Base-by-base conservation (phyloP, 768 basidiomycete genomes). In the Boletales sp. region DNA sequence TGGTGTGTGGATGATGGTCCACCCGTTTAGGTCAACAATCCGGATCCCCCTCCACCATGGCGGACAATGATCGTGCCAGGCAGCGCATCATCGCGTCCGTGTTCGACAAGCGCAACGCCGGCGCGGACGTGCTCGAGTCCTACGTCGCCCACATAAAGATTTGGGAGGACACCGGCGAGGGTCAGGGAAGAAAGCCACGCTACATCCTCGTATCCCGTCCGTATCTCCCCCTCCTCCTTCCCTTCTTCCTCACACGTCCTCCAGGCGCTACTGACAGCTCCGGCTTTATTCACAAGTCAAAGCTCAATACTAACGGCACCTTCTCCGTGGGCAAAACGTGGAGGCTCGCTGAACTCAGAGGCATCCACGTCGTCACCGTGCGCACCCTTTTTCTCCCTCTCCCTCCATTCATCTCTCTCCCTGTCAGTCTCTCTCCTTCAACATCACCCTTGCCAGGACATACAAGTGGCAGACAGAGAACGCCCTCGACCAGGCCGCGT, bases 241-340 rank as follows among this genome's bases (percentile, higher is more conserved):
- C 8, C 0, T 8, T 10, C 49, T 15, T 18, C 8, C 53, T 58
- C 13, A 61, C 40, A 28, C 5, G 4, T 11, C 43, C 40, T 4
- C 40, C 41, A 88, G 87, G 84, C 72, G 74, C 83, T 4, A 72
- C 65, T 52, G 79, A 79, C 56, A 82, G 83, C 21, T 70, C 74
- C 41, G 85, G 85, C 1, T 82, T 84, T 66, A 80, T 99, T 17
- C 94, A 99, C 79, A 99, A 99, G 71, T 93, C 94, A 2, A 98
- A 98, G 72, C 73, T 91, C 56, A 98, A 99, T 65, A 84, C 86
- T 38, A 98, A 97, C 63, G 87, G 90, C 32, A 81, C 91, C 0
- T 98, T 95, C 70, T 96, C 93, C 8, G 91, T 98, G 42, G 96
- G 96, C 7, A 99, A 99, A 74, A 92, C 95, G 2, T 99, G 96